Evolutionary conservation across 495 filamentous ascomycete genomes (phyloP).

Genomic region (Neurospora cerealis): DNA sequence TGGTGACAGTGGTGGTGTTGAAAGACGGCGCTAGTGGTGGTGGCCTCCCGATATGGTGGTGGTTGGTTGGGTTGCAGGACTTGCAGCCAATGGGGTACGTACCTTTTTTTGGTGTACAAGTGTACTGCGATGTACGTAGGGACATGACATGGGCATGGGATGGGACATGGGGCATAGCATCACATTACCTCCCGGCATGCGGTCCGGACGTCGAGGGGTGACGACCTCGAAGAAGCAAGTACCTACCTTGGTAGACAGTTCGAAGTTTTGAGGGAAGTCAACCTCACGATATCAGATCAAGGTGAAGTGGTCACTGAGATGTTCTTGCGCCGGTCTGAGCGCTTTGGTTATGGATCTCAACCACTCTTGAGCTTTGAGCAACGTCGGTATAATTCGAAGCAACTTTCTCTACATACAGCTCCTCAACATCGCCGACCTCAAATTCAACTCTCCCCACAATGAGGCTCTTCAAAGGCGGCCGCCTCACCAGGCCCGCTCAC

Average conservation of each 20-base stretch:
- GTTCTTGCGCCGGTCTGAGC: not conserved
- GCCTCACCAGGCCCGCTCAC: not conserved
- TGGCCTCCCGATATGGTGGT: not conserved
- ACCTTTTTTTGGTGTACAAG: not conserved
- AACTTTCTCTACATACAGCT: not conserved
- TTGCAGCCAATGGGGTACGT: not conserved
- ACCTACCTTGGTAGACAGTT: not conserved
- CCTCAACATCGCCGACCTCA: not conserved
- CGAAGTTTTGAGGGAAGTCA: not conserved
- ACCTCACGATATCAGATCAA: not conserved
- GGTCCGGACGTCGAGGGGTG: not conserved
- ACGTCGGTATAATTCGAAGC: too few species aligned
- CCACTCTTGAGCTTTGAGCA: too few species aligned
- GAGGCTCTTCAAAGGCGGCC: not conserved
- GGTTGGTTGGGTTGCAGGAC: not conserved
- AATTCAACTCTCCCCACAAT: not conserved
- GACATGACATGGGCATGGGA: not conserved
- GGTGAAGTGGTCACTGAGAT: not conserved
- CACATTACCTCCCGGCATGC: not conserved
- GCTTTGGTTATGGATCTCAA: too few species aligned
- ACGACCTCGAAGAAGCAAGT: not conserved
- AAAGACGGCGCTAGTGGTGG: not conserved
- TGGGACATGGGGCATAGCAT: not conserved
- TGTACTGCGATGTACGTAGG: not conserved
- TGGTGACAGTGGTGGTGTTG: not conserved